Conservation (phyloP, 148 eudicot genomes). For the Spergularia bocconei region DNA sequence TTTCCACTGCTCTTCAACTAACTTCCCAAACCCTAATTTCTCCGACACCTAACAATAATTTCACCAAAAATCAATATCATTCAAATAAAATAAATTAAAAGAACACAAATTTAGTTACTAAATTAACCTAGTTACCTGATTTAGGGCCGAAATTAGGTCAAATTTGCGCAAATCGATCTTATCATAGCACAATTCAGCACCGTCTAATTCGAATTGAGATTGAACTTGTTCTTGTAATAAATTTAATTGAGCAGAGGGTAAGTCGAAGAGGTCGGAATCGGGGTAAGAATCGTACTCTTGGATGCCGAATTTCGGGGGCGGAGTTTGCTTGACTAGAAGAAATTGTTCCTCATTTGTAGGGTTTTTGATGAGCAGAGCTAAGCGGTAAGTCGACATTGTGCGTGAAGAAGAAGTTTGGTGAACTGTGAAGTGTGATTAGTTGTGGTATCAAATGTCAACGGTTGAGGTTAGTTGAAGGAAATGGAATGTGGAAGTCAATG, state of each 20-base stretch:
- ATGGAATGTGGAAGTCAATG: too few species aligned
- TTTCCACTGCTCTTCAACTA: slow-evolving; percentile 48
- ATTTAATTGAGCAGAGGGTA: slow-evolving; percentile 51
- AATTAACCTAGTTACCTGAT: slow-evolving; percentile 36
- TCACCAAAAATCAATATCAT: not conserved
- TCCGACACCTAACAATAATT: slow-evolving; percentile 50
- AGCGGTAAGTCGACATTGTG: slow-evolving; percentile 42
- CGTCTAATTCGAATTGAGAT: slow-evolving; percentile 38
- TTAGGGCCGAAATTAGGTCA: slow-evolving; percentile 49
- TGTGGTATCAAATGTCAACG: too few species aligned
- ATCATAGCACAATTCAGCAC: slow-evolving; percentile 34
- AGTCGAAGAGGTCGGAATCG: slow-evolving; percentile 85
- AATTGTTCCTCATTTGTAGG: slow-evolving; percentile 45
- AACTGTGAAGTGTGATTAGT: not conserved
- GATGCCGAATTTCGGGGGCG: slow-evolving; percentile 60
- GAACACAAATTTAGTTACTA: not conserved
- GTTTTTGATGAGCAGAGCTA: slow-evolving; percentile 52
- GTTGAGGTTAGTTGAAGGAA: too few species aligned
- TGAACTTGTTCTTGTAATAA: slow-evolving; percentile 24
- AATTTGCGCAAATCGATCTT: slow-evolving; percentile 43
- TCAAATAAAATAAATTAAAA: not conserved
- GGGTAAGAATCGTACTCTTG: slow-evolving; percentile 70
- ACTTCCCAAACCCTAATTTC: slow-evolving; percentile 46
- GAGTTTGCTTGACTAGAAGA: slow-evolving; percentile 50
- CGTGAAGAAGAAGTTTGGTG: not conserved